Evolutionary conservation across 441 rosid genomes (phyloP).

Genomic region (Syzygium malaccense): DNA sequence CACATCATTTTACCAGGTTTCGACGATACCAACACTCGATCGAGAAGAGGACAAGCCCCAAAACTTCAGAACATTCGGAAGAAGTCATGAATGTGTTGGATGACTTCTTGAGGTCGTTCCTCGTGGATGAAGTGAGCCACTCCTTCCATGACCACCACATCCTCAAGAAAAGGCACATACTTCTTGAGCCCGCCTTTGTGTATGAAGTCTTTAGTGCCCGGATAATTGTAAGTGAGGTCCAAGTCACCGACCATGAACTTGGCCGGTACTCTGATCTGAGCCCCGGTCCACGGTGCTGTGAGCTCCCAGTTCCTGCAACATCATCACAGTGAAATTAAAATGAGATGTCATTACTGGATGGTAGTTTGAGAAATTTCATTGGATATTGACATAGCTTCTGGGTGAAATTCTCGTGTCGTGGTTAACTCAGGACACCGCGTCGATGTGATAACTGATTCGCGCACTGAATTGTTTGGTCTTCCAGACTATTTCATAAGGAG

Average conservation of each 20-base stretch:
- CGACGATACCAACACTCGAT: background rate
- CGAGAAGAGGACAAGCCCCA: background rate
- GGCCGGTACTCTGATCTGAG: conserved; percentile 49
- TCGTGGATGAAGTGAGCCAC: conserved; percentile 62
- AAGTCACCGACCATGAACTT: conserved; percentile 75
- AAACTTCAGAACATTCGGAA: conserved; percentile 29
- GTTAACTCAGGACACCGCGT: background rate
- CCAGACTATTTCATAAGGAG: background rate
- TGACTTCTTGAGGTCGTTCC: conserved; percentile 65
- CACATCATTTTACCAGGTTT: background rate
- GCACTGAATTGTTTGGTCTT: background rate
- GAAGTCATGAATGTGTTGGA: conserved; percentile 51
- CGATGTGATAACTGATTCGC: background rate
- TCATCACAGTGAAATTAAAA: background rate
- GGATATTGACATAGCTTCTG: background rate
- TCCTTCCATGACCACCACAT: conserved; percentile 66
- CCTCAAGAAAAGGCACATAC: conserved; percentile 57
- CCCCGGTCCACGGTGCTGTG: conserved; percentile 72
- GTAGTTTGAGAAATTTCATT: background rate
- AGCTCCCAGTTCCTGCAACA: conserved; percentile 68
- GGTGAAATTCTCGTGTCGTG: background rate
- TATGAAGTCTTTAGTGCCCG: conserved; percentile 49
- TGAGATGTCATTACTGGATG: background rate
- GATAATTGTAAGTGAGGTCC: conserved; percentile 49
- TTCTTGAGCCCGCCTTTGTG: conserved; percentile 53